Evolutionary conservation across 805 yeast species (phyloP).

Genomic region (Candida silvatica): DNA sequence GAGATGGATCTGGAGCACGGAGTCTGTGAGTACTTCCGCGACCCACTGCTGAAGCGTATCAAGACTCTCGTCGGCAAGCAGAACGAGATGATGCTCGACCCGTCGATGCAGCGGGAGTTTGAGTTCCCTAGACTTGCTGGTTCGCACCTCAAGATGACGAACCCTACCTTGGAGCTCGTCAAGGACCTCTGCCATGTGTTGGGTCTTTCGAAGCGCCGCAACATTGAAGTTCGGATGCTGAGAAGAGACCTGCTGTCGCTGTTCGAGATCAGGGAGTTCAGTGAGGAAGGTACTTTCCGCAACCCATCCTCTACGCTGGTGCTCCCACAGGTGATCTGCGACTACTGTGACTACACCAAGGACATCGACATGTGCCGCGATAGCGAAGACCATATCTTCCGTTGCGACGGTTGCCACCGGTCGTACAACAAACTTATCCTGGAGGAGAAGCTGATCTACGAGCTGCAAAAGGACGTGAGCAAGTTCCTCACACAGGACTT

Average conservation of each 20-base stretch:
- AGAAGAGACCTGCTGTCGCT: constrained; percentile 65
- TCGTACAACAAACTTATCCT: constrained; percentile 57
- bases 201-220: constrained; percentile 53
- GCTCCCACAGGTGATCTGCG: constrained; percentile 67
- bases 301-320: constrained; percentile 69
- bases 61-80: constrained; percentile 60
- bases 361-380: constrained; percentile 82
- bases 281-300: constrained; percentile 58
- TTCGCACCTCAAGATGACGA: constrained; percentile 44
- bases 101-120: constrained; percentile 56
- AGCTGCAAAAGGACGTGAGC: constrained; percentile 46
- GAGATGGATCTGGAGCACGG: constrained; percentile 26
- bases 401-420: constrained; percentile 58
- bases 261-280: constrained; percentile 80
- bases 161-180: constrained; percentile 74
- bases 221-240: constrained; percentile 64
- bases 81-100: constrained; percentile 61
- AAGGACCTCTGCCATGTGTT: constrained; percentile 69
- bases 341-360: constrained; percentile 61
- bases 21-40: constrained; percentile 48
- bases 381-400: constrained; percentile 41
- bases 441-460: constrained; percentile 73
- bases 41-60: constrained; percentile 58
- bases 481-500: constrained; percentile 72
- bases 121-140: constrained; percentile 76